A percentile compares a stretch with the other conserved stretches of the same genome.
phyloP scores from a whole-genome alignment of 2,329 filamentous ascomycete genomes.

The Anisogramma anomala region DNA sequence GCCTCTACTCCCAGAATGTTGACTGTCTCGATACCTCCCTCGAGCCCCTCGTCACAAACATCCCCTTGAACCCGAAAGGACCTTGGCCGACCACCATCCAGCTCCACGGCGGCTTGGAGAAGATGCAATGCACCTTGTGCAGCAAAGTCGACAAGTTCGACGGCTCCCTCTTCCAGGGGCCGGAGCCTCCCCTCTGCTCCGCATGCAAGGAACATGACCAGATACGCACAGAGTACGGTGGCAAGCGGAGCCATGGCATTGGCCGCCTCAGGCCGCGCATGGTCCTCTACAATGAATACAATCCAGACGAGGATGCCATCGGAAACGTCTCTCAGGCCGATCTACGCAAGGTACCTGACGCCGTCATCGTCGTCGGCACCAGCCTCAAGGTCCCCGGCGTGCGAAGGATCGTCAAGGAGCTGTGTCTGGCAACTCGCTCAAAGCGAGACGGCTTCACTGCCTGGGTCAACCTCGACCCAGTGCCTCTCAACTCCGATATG shows the following conservation, averaged over 20 bases:
- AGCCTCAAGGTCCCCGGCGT: slow-evolving; percentile 93
- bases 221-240: slow-evolving; percentile 61
- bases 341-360: slow-evolving; percentile 74
- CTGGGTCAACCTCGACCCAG: slow-evolving; percentile 87
- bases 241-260: slow-evolving; percentile 87
- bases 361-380: slow-evolving; percentile 88
- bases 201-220: slow-evolving; percentile 64
- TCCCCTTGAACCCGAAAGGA: slow-evolving; percentile 70
- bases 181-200: slow-evolving; percentile 68
- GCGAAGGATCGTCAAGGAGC: slow-evolving; percentile 75
- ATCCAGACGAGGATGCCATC: slow-evolving; percentile 93
- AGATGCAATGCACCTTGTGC: slow-evolving; percentile 97
- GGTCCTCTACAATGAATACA: slow-evolving; percentile 94
- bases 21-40: slow-evolving; percentile 86
- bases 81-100: slow-evolving; percentile 93
- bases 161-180: slow-evolving; percentile 68
- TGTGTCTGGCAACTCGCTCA: slow-evolving; percentile 77
- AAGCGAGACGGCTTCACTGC: slow-evolving; percentile 76
- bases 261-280: slow-evolving; percentile 83
- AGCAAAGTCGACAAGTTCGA: slow-evolving; percentile 65
- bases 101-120: slow-evolving; percentile 82
- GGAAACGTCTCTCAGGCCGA: slow-evolving; percentile 82
- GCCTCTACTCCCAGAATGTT: slow-evolving; percentile 93
- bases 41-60: slow-evolving; percentile 63
- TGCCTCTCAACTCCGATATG: slow-evolving; percentile 71